phyloP scores from a whole-genome alignment of 2,329 filamentous ascomycete genomes.

The Achaetomium macrosporum region DNA sequence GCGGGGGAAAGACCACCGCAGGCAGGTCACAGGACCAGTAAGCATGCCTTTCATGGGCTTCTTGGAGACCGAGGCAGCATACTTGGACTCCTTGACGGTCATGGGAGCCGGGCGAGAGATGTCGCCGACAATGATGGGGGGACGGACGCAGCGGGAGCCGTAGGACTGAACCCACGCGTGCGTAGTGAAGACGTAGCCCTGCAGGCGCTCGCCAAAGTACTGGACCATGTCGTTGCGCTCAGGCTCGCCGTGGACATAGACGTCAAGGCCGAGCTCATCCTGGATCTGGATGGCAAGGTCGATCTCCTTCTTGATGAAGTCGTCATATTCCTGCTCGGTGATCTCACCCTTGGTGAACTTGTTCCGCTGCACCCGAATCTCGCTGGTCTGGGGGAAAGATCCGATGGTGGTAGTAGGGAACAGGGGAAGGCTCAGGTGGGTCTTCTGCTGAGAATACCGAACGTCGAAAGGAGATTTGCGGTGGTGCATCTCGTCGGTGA shows the following conservation, averaged over 20 bases:
- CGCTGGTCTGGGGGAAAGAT: constrained; percentile 98
- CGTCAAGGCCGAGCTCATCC: constrained; percentile 94
- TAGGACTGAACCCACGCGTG: constrained; percentile 98
- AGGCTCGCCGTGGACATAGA: constrained; percentile 96
- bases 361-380: constrained; percentile 94
- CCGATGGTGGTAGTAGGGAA: constrained; percentile 99
- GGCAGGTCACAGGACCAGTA: constrained; percentile 96
- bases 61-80: constrained; percentile 89
- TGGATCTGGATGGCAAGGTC: constrained; percentile 91
- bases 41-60: constrained; percentile 99
- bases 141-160: constrained; percentile 95
- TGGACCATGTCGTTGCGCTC: constrained; percentile 99
- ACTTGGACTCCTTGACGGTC: constrained; percentile 99
- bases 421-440: constrained; percentile 84
- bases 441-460: constrained; percentile 84
- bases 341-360: constrained; percentile 99
- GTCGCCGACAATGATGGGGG: constrained; percentile 97
- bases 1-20: constrained; percentile 99
- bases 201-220: constrained; percentile 97
- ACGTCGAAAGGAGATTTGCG: constrained; percentile 83
- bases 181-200: constrained; percentile 98
- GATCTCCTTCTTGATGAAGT: constrained; percentile 99
- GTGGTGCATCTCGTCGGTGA: constrained; percentile 80
- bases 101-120: constrained; percentile 94
- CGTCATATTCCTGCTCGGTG: constrained; percentile 85